Evolutionary conservation across 495 filamentous ascomycete species (phyloP).

Genomic region (Tuber calosporum): DNA sequence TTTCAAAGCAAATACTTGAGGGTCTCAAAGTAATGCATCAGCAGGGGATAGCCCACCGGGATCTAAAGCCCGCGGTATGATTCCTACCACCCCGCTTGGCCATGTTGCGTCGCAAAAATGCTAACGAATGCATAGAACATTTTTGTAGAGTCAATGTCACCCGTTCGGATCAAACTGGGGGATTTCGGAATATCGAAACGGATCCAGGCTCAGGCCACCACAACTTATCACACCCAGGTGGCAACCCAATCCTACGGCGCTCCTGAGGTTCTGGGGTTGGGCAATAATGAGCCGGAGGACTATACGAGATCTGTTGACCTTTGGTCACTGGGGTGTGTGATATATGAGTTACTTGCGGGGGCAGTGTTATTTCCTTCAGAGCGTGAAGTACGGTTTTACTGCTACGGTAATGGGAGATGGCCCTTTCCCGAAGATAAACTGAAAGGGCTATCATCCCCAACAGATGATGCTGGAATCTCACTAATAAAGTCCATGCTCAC

Average conservation of each 20-base stretch:
- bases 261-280: conserved; percentile 19
- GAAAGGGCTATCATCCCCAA: background rate
- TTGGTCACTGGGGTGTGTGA: conserved; percentile 26
- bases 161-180: conserved; percentile 16
- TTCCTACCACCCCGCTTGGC: conserved; percentile 48
- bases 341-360: conserved; percentile 10
- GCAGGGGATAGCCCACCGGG: conserved; percentile 15
- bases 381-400: background rate
- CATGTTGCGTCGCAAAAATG: background rate
- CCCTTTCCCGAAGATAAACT: conserved; percentile 6
- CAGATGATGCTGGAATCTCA: background rate
- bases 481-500: background rate
- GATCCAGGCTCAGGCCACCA: background rate
- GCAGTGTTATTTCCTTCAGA: background rate
- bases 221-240: conserved; percentile 10
- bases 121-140: conserved; percentile 11
- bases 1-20: conserved; percentile 16
- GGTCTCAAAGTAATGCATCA: conserved; percentile 19
- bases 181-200: conserved; percentile 24
- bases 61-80: conserved; percentile 11
- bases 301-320: conserved; percentile 29
- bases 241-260: conserved; percentile 16
- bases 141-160: conserved; percentile 13
- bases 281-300: conserved; percentile 6
- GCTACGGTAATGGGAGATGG: background rate